Evolutionary conservation across 2,329 filamentous ascomycete genomes (phyloP).

Genomic region (Fusarium coicis): DNA sequence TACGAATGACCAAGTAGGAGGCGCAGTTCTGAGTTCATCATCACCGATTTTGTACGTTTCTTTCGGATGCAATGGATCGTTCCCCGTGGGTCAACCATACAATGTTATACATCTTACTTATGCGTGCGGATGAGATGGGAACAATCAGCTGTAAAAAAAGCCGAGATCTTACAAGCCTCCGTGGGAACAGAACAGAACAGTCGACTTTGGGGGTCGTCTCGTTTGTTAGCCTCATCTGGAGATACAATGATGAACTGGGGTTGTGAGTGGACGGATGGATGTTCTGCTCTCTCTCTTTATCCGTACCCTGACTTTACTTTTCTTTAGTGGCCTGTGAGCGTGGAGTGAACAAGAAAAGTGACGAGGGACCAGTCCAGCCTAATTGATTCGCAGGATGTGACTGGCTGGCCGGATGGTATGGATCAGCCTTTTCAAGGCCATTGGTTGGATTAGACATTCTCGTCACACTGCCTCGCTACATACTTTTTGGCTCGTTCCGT

Average conservation of each 20-base stretch:
- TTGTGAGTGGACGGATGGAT: conserved; percentile 7
- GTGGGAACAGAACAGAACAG: neutral
- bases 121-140: conserved; percentile 20
- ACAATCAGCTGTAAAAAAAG: neutral
- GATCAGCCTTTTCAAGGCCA: conserved; percentile 14
- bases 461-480: conserved; percentile 19
- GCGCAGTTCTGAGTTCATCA: conserved; percentile 11
- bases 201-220: conserved; percentile 18
- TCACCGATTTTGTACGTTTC: neutral
- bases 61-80: conserved; percentile 17
- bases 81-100: neutral
- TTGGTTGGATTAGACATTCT: conserved; percentile 5
- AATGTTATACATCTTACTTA: neutral
- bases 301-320: neutral
- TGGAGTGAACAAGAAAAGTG: conserved; percentile 5
- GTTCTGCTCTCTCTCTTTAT: neutral
- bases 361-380: neutral
- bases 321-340: conserved; percentile 21
- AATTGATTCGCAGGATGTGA: neutral
- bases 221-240: conserved; percentile 18
- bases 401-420: conserved; percentile 1
- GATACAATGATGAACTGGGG: conserved; percentile 15
- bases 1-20: conserved; percentile 6
- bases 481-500: neutral
- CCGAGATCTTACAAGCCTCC: conserved; percentile 11